These are phyloP conservation scores for Nemophila menziesii DNA, from an alignment of 257 asterid species.

Conservation along the genomic window DNA sequence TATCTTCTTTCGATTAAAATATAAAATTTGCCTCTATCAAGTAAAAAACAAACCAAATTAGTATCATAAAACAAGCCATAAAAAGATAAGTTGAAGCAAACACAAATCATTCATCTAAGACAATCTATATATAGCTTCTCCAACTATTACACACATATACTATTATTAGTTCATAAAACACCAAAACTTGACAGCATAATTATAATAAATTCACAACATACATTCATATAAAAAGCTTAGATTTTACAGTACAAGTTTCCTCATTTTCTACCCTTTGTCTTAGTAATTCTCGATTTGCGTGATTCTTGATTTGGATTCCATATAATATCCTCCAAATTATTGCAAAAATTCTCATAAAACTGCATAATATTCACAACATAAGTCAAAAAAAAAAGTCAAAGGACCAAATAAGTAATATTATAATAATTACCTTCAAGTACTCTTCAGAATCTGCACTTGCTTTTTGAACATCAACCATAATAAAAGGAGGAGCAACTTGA, in stretches of 20 bases:
- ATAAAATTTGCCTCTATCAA: no score
- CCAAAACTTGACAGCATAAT: no score
- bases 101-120: no score
- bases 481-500: slow-evolving; percentile 77
- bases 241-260: slow-evolving; percentile 12
- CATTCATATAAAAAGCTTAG: not conserved
- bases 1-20: no score
- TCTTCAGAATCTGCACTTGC: slow-evolving; percentile 86
- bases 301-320: slow-evolving; percentile 70
- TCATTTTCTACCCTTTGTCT: slow-evolving; percentile 42
- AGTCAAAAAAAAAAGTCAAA: not conserved
- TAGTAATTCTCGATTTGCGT: slow-evolving; percentile 40
- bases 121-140: no score
- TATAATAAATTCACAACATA: no score
- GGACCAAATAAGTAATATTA: no score
- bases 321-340: slow-evolving; percentile 76
- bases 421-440: slow-evolving; percentile 45
- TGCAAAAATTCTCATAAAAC: slow-evolving; percentile 85
- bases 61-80: no score
- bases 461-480: slow-evolving; percentile 93
- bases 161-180: no score
- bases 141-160: no score
- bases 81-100: no score
- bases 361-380: slow-evolving; percentile 17
- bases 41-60: no score